Evolutionary conservation across 148 eudicot species (phyloP), one percentile per base, ranked within the genome.

Genomic region (Salicornia ramosissima): DNA sequence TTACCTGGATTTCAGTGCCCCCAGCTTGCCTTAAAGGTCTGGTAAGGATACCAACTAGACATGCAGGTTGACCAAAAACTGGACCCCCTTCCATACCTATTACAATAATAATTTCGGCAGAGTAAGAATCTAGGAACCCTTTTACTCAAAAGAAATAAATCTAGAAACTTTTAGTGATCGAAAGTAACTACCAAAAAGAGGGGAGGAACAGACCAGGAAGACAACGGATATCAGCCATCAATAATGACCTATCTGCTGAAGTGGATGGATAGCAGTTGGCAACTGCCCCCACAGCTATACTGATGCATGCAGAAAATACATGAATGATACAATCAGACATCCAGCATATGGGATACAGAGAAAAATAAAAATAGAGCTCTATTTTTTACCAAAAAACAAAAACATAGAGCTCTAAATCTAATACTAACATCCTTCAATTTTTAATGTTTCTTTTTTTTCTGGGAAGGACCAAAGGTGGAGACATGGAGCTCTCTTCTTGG

Each of bases 31-130:
- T 80, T 70, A 94, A 73, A 14, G 99, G 99, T 77, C 89, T 78
- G 49, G 81, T 83, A 47, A 94, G 83, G 33, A 90, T 71, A 72
- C 98, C 98, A 72, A 90, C 74, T 64, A 93, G 80, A n/a, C 80
- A 77, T 52, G 85, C 85, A 67, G 74, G 61, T 75, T 84, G 82
- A 53, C 90, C 88, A 78, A 90, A 88, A 66, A 93, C 82, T 68
- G 96, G 95, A 71, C 87, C 67, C 66, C 98, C 98, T 85, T 94
- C 99, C 96, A 87, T 94, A 78, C 98, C 98, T 94, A 78, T 59
- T 29, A 75, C 47, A n/a, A n/a, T n/a, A n/a, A 68, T 63, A 34
- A 70, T 49, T 59, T 18, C 59, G 59, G 71, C 42, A 40, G 49
- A 67, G 62, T 65, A 43, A 70, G 34, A 66, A 52, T 54, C 71